phyloP scores from a whole-genome alignment of 2,329 filamentous ascomycete species.

The Metarhizium sp. region DNA sequence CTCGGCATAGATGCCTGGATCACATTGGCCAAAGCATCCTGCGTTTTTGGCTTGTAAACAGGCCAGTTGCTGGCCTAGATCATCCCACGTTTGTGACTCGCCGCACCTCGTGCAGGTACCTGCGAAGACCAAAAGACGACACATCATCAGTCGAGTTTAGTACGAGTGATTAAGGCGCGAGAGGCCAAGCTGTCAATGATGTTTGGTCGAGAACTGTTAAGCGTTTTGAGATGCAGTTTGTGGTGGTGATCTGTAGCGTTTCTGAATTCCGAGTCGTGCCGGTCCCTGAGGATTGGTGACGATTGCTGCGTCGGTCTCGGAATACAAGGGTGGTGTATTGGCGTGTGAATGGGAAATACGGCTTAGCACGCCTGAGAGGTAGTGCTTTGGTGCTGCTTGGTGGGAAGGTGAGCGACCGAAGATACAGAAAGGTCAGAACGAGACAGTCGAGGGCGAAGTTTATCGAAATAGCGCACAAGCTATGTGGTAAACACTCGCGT shows the following conservation, averaged over 20 bases:
- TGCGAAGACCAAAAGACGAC: conserved; percentile 34
- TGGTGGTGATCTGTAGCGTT: background rate
- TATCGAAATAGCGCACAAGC: background rate
- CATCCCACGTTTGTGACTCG: conserved; percentile 30
- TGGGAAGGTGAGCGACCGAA: background rate
- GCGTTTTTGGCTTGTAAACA: conserved; percentile 41
- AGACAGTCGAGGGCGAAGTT: background rate
- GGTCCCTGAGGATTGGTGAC: background rate
- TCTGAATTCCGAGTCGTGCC: background rate
- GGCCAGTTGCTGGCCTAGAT: conserved; percentile 35
- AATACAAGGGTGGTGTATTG: background rate
- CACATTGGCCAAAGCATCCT: conserved; percentile 34
- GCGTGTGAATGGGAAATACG: background rate
- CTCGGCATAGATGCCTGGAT: conserved; percentile 29
- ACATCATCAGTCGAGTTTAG: conserved; percentile 24
- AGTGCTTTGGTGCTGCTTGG: background rate
- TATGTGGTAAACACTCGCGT: background rate
- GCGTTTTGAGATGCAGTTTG: background rate
- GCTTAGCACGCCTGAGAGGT: background rate
- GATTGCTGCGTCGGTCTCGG: background rate
- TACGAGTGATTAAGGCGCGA: background rate
- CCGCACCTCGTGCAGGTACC: conserved; percentile 35
- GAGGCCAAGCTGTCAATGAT: background rate
- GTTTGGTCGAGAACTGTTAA: background rate
- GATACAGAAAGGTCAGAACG: background rate